Percentiles rank a stretch among this genome's conserved stretches.
Evolutionary conservation across 192 early-diverging fungal genomes (phyloP).

Genomic region (Podila clonocystis): DNA sequence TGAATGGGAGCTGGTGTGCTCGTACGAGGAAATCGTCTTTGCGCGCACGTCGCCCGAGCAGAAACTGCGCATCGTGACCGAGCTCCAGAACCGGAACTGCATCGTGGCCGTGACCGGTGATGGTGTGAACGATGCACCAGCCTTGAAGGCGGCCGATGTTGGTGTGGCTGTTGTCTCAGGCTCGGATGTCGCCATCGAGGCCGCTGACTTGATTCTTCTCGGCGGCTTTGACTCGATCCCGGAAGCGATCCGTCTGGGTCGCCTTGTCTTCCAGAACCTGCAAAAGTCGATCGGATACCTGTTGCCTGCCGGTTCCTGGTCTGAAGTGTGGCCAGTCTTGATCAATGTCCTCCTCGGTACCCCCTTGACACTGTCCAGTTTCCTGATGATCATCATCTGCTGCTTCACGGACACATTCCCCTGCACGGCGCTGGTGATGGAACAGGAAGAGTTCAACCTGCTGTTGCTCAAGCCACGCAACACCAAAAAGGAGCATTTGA

Average conservation of each 20-base stretch:
- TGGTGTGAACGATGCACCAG: constrained; percentile 93
- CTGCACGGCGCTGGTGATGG: constrained; percentile 79
- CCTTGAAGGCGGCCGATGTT: constrained; percentile 89
- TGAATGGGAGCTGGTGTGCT: constrained; percentile 78
- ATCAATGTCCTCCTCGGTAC: constrained; percentile 84
- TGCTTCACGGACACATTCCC: constrained; percentile 68
- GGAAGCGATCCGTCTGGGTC: constrained; percentile 81
- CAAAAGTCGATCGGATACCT: constrained; percentile 89
- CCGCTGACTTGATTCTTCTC: constrained; percentile 71
- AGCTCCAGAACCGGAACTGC: constrained; percentile 76
- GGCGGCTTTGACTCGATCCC: constrained; percentile 54
- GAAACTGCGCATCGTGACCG: constrained; percentile 71
- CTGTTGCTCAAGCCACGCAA: constrained; percentile 78
- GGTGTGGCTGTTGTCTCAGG: constrained; percentile 91
- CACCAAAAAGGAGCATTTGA: constrained; percentile 74
- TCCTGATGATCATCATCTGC: constrained; percentile 70
- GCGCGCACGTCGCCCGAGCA: constrained; percentile 90
- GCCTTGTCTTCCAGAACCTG: constrained; percentile 88
- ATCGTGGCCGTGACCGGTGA: constrained; percentile 92
- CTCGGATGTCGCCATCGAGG: constrained; percentile 81
- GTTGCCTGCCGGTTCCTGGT: constrained; percentile 79
- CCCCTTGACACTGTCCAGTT: constrained; percentile 79
- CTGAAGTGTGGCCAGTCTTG: constrained; percentile 81
- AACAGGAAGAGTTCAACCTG: constrained; percentile 81
- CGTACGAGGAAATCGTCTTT: constrained; percentile 86